Evolutionary conservation across 306 rosid species (phyloP), one percentile per base, ranked within the genome.

Genomic region (Cucumis cinereus): DNA sequence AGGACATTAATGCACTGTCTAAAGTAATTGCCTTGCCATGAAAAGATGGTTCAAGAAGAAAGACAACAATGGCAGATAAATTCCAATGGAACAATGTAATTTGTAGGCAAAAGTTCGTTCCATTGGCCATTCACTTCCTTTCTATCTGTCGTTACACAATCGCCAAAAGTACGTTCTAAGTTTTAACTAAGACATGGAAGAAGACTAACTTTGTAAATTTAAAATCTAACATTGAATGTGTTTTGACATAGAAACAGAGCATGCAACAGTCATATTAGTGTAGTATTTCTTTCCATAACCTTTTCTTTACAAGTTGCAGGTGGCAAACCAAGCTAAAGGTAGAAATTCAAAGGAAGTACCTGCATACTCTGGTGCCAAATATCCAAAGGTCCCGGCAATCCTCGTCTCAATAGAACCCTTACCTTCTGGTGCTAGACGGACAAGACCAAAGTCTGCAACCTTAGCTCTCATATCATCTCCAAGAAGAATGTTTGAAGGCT

Each of bases 391-490:
- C 82, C 97, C 97, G 1, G 96, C 98, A 67, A 93, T 84, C 77
- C 97, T 87, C 28, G 98, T 93, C 79, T 93, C 98, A 74, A 93
- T 87, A 0, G 97, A 93, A 28, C 83, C 95, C 85, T 93, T 93
- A 56, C 98, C 98, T 79, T 93, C 97, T 7, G 98, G 98, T 28
- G 98, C 97, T 77, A 93, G 91, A n/a, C 97, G 93, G 52, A 91
- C 97, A 1, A 91, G 92, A 75, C 96, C 97, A 47, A 91, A 93
- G 80, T 93, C 98, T 0, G 98, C 89, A 62, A 93, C 97, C 83
- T 93, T 93, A 13, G 98, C 97, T 81, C 97, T 88, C 98, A 93
- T 88, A 79, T 92, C 98, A 81, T 92, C 98, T 74, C 98, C 94
- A 73, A 92, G 98, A 81, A 92, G 98, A 78, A 92, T 92, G 83